Conservation (phyloP, 1,139 yeast genomes). For the Lodderomyces jiufengensis region DNA sequence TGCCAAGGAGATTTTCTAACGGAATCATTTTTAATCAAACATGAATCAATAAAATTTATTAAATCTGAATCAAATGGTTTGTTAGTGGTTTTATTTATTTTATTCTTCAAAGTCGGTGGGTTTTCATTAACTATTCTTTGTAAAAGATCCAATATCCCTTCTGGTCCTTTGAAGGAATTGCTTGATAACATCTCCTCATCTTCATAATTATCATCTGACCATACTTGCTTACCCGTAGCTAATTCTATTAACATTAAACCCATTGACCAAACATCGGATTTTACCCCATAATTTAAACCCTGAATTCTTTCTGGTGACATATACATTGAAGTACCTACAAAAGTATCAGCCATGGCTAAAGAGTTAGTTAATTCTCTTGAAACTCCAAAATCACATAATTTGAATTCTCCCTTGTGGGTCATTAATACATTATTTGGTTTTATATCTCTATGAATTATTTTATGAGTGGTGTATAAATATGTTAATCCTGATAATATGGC, state of each 20-base stretch:
- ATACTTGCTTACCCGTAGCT: slow-evolving; percentile 66
- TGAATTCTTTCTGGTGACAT: slow-evolving; percentile 98
- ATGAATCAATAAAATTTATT: slow-evolving; percentile 62
- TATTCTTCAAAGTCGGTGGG: slow-evolving; percentile 62
- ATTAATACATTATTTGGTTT: slow-evolving; percentile 60
- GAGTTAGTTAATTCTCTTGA: slow-evolving; percentile 87
- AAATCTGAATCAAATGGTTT: slow-evolving; percentile 38
- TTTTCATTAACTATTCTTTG: slow-evolving; percentile 93
- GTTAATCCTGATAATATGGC: slow-evolving; percentile 78
- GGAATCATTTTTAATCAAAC: slow-evolving; percentile 64
- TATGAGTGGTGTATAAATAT: slow-evolving; percentile 75
- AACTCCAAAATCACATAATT: slow-evolving; percentile 92
- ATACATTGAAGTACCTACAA: slow-evolving; percentile 95
- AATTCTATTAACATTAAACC: slow-evolving; percentile 87
- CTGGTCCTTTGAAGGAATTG: slow-evolving; percentile 45
- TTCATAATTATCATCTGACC: slow-evolving; percentile 35
- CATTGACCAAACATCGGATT: slow-evolving; percentile 95
- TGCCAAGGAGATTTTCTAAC: slow-evolving; percentile 63
- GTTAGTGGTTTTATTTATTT: slow-evolving; percentile 24
- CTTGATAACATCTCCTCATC: slow-evolving; percentile 9
- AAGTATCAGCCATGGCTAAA: slow-evolving; percentile 81
- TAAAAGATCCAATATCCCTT: slow-evolving; percentile 82
- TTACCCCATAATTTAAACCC: slow-evolving; percentile 87
- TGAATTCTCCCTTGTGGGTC: slow-evolving; percentile 75
- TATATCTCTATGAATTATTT: slow-evolving; percentile 81